phyloP scores from a whole-genome alignment of 208 protist genomes.

The Wallacemonas collosoma region DNA sequence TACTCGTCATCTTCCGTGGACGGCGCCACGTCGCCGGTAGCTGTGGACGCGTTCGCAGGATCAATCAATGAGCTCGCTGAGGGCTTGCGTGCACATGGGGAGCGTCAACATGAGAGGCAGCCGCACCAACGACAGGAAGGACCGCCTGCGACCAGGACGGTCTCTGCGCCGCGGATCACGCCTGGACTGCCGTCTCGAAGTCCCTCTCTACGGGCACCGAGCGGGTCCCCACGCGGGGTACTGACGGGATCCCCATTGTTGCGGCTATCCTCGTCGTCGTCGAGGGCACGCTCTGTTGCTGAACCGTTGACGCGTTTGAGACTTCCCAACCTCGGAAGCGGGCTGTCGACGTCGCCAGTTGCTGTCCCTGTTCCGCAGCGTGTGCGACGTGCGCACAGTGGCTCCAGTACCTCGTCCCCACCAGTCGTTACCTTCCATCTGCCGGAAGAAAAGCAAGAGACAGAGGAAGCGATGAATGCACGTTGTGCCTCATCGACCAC shows the following conservation, averaged over 20 bases:
- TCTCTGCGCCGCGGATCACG: not conserved
- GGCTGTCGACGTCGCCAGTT: too few species aligned
- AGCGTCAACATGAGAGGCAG: not conserved
- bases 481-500: not conserved
- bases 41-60: not conserved
- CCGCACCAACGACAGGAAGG: not conserved
- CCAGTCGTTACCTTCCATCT: not conserved
- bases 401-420: too few species aligned
- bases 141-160: not conserved
- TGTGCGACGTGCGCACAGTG: too few species aligned
- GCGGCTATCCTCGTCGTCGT: not conserved
- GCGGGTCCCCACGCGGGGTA: not conserved
- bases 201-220: conserved; percentile 11
- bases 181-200: not conserved
- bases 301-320: not conserved
- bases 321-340: too few species aligned
- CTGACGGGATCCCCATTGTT: not conserved
- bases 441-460: not conserved
- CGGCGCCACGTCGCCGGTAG: too few species aligned
- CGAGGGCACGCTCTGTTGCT: not conserved
- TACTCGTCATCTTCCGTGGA: not conserved
- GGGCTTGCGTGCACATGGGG: not conserved
- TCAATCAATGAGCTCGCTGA: conserved; percentile 9
- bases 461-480: too few species aligned
- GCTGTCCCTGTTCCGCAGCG: too few species aligned